Evolutionary conservation across 2,329 filamentous ascomycete species (phyloP).

Genomic region (Madurella fahalii): DNA sequence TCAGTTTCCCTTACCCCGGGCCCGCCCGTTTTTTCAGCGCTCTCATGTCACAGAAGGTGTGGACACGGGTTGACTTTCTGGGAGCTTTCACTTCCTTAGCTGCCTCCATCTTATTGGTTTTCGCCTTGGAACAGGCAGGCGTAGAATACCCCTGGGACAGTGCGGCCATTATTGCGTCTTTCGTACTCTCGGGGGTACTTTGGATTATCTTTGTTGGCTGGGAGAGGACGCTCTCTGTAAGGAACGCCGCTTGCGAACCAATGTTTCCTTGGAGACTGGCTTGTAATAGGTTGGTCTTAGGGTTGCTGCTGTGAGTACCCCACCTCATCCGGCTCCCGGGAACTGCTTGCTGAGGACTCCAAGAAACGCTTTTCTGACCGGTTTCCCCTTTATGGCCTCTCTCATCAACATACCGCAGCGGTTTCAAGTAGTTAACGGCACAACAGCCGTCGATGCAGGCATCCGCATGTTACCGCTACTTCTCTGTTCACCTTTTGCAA

Average conservation of each 20-base stretch:
- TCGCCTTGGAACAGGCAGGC: slow-evolving; percentile 43
- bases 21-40: slow-evolving; percentile 23
- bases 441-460: slow-evolving; percentile 30
- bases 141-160: slow-evolving; percentile 40
- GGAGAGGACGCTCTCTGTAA: slow-evolving; percentile 21
- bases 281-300: slow-evolving; percentile 31
- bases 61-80: slow-evolving; percentile 28
- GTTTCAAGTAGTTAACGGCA: slow-evolving; percentile 33
- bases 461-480: slow-evolving; percentile 34
- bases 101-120: slow-evolving; percentile 42
- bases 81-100: slow-evolving; percentile 36
- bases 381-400: slow-evolving; percentile 33
- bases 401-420: slow-evolving; percentile 36
- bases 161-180: slow-evolving; percentile 34
- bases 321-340: neutral
- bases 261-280: slow-evolving; percentile 35
- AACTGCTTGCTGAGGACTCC: neutral
- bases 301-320: slow-evolving; percentile 32
- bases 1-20: slow-evolving; percentile 27
- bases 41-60: slow-evolving; percentile 18
- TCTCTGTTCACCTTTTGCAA: slow-evolving; percentile 32
- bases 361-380: slow-evolving; percentile 31
- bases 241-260: slow-evolving; percentile 27
- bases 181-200: slow-evolving; percentile 24
- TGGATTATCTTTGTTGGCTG: slow-evolving; percentile 30